A percentile compares a stretch with the other conserved stretches of the same genome.
These are phyloP conservation scores for Canavalia gladiata DNA, from an alignment of 306 rosid species.

Conservation along the genomic window DNA sequence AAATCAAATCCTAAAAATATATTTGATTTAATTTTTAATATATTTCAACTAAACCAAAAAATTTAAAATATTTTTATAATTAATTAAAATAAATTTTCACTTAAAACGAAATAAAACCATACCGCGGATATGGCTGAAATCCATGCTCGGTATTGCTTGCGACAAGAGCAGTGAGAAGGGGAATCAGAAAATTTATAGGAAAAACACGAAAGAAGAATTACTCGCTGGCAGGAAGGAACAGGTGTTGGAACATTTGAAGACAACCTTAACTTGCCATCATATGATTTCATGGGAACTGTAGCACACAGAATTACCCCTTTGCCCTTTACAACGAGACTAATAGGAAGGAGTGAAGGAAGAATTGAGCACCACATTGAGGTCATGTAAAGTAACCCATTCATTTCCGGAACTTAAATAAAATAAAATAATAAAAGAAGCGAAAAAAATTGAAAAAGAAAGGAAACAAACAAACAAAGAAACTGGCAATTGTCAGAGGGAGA, in stretches of 20 bases:
- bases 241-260: slow-evolving; percentile 59
- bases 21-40: too few relatives aligned
- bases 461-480: slow-evolving; percentile 33
- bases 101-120: too few relatives aligned
- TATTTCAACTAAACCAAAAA: too few relatives aligned
- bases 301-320: neutral
- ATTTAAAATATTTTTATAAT: too few relatives aligned
- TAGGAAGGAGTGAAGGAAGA: neutral
- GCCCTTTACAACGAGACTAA: neutral
- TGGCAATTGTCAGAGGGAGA: slow-evolving; percentile 33
- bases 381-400: neutral
- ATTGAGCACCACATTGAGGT: neutral
- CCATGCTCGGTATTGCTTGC: too few relatives aligned
- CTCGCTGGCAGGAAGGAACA: too few relatives aligned
- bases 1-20: too few relatives aligned
- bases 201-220: too few relatives aligned
- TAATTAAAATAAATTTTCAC: too few relatives aligned
- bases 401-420: neutral
- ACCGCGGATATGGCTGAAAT: too few relatives aligned
- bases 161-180: too few relatives aligned
- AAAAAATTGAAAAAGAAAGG: neutral
- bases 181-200: too few relatives aligned
- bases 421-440: neutral
- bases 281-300: slow-evolving; percentile 9
- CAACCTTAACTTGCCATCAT: slow-evolving; percentile 62